Base-by-base conservation (phyloP, 2,329 filamentous ascomycete genomes). In the Alternaria hordeiaustralica region DNA sequence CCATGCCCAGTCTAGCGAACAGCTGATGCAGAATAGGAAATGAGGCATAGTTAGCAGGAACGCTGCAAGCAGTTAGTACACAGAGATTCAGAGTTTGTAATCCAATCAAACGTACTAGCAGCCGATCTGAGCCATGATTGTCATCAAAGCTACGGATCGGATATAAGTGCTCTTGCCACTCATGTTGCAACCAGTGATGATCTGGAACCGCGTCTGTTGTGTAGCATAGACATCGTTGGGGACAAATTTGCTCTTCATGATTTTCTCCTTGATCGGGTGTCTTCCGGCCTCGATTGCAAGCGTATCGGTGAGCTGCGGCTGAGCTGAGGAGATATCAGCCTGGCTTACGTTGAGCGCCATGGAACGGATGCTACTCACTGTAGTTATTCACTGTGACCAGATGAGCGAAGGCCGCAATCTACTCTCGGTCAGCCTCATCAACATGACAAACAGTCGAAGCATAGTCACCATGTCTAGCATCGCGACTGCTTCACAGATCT, bases 111-210 rank as follows among this genome's bases (percentile, higher is more conserved):
- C 67, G 20, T 65, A 78, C 77, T 96, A 98, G 71, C 89, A 92
- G 4, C 94, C 95, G 55, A 97, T 89, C 73, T 99, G 96, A 1
- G 93, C 93, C 94, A 99, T 97, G 61, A 99, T 89, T 47, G 92
- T 89, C 75, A 96, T 88, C 30, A 99, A 83, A 0, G 95, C 92
- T 23, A 97, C 85, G 2, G 92, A 90, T 54, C 93, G 89, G 66
- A 98, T 97, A 74, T 97, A 98, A 0, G 94, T 99, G 67, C 92
- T 97, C 78, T 98, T 99, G 1, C 78, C 96, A 71, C 93, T 97
- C 96, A 99, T 99, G 72, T 99, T 99, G 78, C 93, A 96, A 4
- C 96, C 95, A 0, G 95, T 98, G 66, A 99, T 90, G 65, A 98
- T 91, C 69, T 98, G 94, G 73, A 97, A 97, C 2, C 94, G 89